Conservation (phyloP, 106 monocot genomes). For the Iris macrosiphon region DNA sequence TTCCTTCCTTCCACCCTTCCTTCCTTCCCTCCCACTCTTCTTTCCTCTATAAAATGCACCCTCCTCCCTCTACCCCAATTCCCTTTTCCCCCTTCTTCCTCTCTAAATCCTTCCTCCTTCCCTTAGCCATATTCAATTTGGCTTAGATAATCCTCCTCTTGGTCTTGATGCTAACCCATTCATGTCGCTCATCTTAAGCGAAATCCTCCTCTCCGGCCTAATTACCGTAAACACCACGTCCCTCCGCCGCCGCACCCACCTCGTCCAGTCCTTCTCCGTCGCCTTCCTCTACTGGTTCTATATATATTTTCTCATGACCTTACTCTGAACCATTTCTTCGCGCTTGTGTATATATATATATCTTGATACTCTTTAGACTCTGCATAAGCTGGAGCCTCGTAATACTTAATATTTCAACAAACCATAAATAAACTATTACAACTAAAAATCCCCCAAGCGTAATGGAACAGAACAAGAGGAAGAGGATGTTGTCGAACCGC, state of each 20-base stretch:
- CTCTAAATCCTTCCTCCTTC: background rate
- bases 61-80: conserved; percentile 9
- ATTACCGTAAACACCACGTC: conserved; percentile 64
- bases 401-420: background rate
- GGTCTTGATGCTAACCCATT: too few relatives aligned
- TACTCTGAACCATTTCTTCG: background rate
- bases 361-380: too few relatives aligned
- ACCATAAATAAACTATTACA: background rate
- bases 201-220: conserved; percentile 32
- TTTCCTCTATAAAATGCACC: conserved; percentile 24
- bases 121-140: background rate
- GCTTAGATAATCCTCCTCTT: background rate
- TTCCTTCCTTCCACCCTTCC: background rate
- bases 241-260: conserved; percentile 35
- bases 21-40: background rate
- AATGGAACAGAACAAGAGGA: conserved; percentile 46
- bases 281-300: conserved; percentile 81
- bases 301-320: conserved; percentile 53
- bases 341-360: too few relatives aligned
- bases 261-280: conserved; percentile 66
- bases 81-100: conserved; percentile 14
- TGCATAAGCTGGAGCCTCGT: background rate
- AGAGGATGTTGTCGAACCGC: conserved; percentile 63
- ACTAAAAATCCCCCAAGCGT: background rate
- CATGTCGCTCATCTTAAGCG: conserved; percentile 50